Percentiles rank a stretch among this genome's conserved stretches.
phyloP scores from a whole-genome alignment of 116 monocot species.

The Cymodocea nodosa region DNA sequence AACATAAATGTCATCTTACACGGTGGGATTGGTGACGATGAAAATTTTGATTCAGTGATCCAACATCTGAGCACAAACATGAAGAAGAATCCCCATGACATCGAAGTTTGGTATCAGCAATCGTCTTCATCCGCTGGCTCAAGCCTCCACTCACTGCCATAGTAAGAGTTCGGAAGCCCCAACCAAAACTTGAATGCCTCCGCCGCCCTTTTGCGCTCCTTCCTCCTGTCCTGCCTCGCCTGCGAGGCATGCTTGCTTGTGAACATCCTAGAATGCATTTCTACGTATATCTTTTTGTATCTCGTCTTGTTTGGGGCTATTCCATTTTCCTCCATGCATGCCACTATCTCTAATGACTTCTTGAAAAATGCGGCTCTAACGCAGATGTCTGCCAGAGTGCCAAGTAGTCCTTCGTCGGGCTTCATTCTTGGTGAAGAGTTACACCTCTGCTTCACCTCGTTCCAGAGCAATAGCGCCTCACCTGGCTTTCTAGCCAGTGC shows the following conservation, averaged over 20 bases:
- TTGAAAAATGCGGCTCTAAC: conserved; percentile 83
- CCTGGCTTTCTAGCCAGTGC: conserved; percentile 70
- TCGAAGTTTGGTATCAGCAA: background rate
- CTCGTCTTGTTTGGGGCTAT: conserved; percentile 86
- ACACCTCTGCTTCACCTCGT: conserved; percentile 80
- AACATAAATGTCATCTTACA: too few relatives aligned
- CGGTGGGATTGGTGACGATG: too few relatives aligned
- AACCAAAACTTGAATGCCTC: conserved; percentile 99
- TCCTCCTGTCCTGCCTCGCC: conserved; percentile 80
- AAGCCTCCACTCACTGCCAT: conserved; percentile 90
- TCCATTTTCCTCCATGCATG: conserved; percentile 96
- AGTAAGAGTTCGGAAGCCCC: conserved; percentile 91
- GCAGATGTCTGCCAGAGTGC: conserved; percentile 74
- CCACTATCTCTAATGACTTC: conserved; percentile 96
- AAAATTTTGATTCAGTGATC: too few relatives aligned
- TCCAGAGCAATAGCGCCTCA: conserved; percentile 85
- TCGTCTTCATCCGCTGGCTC: conserved; percentile 41
- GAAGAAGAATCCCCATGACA: background rate
- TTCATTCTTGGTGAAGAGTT: conserved; percentile 28
- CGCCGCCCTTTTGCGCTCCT: conserved; percentile 76
- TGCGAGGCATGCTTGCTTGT: conserved; percentile 92
- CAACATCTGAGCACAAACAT: too few relatives aligned
- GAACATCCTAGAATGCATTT: conserved; percentile 98
- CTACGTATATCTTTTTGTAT: conserved; percentile 88
- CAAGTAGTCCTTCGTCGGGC: conserved; percentile 76